A percentile compares a stretch with the other conserved stretches of the same genome.
Conservation (phyloP, 78 protist genomes). For the Monocercomonoides exilis region DNA sequence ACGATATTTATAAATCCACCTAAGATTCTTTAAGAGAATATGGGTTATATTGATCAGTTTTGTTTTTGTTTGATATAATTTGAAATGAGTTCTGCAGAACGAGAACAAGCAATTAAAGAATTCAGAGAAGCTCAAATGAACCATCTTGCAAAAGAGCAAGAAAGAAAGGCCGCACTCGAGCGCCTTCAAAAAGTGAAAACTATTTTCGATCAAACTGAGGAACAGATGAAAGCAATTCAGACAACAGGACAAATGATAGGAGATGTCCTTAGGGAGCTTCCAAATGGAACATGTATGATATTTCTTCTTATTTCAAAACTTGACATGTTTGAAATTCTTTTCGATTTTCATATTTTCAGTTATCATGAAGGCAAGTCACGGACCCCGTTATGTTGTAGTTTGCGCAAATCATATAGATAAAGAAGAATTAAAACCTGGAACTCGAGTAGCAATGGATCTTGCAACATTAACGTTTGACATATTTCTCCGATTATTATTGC, state of each 20-base stretch:
- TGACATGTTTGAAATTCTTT: neutral
- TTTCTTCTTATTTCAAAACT: neutral
- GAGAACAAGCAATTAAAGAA: too few species aligned
- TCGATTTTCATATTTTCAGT: slow-evolving; percentile 17
- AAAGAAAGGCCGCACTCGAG: too few species aligned
- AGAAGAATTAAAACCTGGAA: slow-evolving; percentile 68
- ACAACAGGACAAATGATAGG: slow-evolving; percentile 96
- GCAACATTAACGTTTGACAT: slow-evolving; percentile 83
- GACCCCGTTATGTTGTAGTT: slow-evolving; percentile 97
- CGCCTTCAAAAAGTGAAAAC: slow-evolving; percentile 44
- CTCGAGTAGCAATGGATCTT: slow-evolving; percentile 97
- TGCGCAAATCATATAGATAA: slow-evolving; percentile 66
- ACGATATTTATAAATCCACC: too few species aligned
- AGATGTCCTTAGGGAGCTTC: slow-evolving; percentile 89
- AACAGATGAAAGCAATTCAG: slow-evolving; percentile 90
- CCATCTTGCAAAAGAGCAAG: too few species aligned
- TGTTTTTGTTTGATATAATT: too few species aligned
- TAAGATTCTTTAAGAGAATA: too few species aligned
- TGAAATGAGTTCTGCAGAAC: too few species aligned
- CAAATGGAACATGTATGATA: slow-evolving; percentile 77
- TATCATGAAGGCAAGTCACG: slow-evolving; percentile 93
- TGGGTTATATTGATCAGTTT: too few species aligned
- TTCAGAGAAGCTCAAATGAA: too few species aligned
- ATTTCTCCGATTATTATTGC: neutral
- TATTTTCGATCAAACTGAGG: slow-evolving; percentile 81